Percentiles rank a stretch among this genome's conserved stretches.
Conservation (phyloP, 768 basidiomycete species). For the Stropharia rugosoannulata region DNA sequence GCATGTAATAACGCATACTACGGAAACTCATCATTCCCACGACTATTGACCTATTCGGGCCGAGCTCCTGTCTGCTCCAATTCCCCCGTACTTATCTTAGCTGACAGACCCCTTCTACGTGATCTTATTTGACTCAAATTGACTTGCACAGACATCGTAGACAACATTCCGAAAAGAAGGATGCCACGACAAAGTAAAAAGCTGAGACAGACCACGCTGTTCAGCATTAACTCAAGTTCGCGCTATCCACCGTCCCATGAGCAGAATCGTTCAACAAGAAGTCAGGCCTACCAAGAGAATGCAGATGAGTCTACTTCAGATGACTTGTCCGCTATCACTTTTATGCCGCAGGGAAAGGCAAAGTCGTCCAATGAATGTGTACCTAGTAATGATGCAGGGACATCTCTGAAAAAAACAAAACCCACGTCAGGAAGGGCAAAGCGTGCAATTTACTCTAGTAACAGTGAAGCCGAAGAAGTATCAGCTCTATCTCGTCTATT, state of each 20-base stretch:
- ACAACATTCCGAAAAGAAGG: neutral
- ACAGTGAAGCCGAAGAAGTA: conserved; percentile 7
- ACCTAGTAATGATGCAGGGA: conserved; percentile 15
- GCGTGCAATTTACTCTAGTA: neutral
- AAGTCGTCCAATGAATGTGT: conserved; percentile 1
- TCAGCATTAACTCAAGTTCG: conserved; percentile 11
- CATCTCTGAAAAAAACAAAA: conserved; percentile 2
- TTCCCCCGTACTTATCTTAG: no score
- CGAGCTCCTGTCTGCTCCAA: no score
- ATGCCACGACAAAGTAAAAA: conserved; percentile 3
- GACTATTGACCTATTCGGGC: no score
- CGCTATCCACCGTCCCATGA: neutral
- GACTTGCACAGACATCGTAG: neutral
- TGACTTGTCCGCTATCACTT: conserved; percentile 50
- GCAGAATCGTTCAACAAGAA: neutral
- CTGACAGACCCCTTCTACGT: no score
- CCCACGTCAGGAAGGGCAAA: conserved; percentile 5
- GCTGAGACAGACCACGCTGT: conserved; percentile 45
- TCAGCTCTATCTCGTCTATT: neutral
- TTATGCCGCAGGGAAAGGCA: conserved; percentile 34
- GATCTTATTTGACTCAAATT: neutral
- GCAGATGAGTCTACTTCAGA: conserved; percentile 31
- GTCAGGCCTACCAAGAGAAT: conserved; percentile 2
- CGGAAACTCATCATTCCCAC: no score
- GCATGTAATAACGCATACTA: no score